Evolutionary conservation across 805 yeast genomes (phyloP).

Genomic region (Kodamaea kakaduensis): DNA sequence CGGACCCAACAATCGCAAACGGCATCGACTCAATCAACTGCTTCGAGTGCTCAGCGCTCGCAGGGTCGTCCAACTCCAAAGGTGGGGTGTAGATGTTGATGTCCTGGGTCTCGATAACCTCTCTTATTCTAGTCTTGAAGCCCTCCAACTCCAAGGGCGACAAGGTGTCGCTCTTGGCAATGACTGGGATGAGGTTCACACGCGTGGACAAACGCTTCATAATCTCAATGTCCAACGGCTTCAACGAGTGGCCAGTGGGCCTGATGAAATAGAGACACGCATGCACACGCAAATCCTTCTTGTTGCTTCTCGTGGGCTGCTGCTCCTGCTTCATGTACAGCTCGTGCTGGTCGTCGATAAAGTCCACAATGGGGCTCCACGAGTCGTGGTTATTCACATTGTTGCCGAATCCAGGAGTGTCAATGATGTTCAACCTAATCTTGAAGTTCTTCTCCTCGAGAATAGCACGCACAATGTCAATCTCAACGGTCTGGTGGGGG

Average conservation of each 20-base stretch:
- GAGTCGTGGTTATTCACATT: conserved; percentile 79
- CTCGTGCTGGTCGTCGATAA: conserved; percentile 88
- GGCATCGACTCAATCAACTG: conserved; percentile 83
- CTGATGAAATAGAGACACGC: conserved; percentile 86
- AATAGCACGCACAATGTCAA: conserved; percentile 74
- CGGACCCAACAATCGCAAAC: conserved; percentile 77
- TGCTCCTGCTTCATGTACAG: conserved; percentile 88
- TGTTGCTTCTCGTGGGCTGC: conserved; percentile 68
- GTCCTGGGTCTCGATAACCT: conserved; percentile 77
- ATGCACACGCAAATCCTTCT: conserved; percentile 83
- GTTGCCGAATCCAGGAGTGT: conserved; percentile 94
- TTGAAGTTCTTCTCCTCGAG: conserved; percentile 81
- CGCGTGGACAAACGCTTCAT: conserved; percentile 80
- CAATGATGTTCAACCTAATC: conserved; percentile 74
- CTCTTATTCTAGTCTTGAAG: conserved; percentile 74
- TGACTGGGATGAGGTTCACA: conserved; percentile 84
- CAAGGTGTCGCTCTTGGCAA: conserved; percentile 84
- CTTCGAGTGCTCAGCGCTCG: conserved; percentile 75
- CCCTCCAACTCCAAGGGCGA: conserved; percentile 63
- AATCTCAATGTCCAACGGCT: conserved; percentile 82
- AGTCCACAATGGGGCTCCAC: conserved; percentile 84
- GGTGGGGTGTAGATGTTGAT: conserved; percentile 84
- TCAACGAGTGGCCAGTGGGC: conserved; percentile 85
- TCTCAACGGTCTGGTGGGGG: conserved; percentile 65
- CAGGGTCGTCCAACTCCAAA: conserved; percentile 67